phyloP scores from a whole-genome alignment of 345 rosid species.

The Syzygium aromaticum region DNA sequence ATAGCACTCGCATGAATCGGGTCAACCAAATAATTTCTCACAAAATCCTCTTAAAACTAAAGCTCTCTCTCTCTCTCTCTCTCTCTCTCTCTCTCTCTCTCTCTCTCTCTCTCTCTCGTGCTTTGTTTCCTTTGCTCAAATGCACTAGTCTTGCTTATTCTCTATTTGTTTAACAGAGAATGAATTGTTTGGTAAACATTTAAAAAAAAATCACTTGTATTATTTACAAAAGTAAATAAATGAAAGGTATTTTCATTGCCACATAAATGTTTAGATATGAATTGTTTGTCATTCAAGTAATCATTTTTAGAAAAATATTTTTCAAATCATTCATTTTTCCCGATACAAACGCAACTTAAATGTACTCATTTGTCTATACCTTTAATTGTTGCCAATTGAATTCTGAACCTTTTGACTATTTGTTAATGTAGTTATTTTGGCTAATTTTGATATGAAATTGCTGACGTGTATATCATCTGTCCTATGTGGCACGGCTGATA shows the following conservation, averaged over 20 bases:
- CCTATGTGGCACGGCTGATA: fast-evolving
- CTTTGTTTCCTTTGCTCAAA: background rate
- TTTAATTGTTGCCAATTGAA: fast-evolving
- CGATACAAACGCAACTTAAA: fast-evolving
- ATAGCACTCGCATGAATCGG: background rate
- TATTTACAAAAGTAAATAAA: background rate
- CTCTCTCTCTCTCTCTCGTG: fast-evolving
- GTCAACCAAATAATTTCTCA: background rate
- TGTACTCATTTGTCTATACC: background rate
- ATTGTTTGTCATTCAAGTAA: background rate
- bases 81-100: fast-evolving
- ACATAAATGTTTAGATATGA: background rate
- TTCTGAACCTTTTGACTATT: no score
- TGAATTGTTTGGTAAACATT: fast-evolving
- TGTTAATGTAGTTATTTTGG: fast-evolving
- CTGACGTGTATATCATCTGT: fast-evolving
- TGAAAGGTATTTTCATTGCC: background rate
- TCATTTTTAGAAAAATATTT: background rate
- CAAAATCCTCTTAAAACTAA: background rate
- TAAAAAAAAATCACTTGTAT: background rate
- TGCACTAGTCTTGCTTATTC: background rate
- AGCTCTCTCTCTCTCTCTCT: fast-evolving
- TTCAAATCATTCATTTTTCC: background rate
- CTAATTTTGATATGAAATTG: no score
- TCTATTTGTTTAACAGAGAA: fast-evolving